phyloP scores from a whole-genome alignment of 139 green algal species.

The Eudorina sp. region DNA sequence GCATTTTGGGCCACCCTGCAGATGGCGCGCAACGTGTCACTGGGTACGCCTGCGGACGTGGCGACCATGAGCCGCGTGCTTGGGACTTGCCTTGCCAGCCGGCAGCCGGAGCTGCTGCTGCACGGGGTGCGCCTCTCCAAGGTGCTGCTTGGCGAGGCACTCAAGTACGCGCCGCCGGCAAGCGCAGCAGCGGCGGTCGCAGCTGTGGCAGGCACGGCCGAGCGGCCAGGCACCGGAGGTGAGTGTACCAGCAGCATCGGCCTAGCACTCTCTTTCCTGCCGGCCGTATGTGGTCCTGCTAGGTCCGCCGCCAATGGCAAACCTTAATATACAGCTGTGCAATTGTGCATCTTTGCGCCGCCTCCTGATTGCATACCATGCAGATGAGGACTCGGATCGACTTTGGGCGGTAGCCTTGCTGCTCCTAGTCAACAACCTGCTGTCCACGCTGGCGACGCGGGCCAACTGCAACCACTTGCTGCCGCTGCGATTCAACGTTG shows the following conservation, averaged over 20 bases:
- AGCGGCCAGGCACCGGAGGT: slow-evolving; percentile 33
- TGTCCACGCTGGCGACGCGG: neutral
- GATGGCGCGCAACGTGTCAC: slow-evolving; percentile 20
- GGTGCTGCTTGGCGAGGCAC: neutral
- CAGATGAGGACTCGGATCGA: slow-evolving; percentile 35
- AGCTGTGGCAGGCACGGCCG: no score
- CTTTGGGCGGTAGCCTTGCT: slow-evolving; percentile 29
- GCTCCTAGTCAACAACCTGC: slow-evolving; percentile 34
- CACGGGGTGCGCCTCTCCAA: slow-evolving; percentile 33
- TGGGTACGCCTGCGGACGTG: slow-evolving; percentile 34
- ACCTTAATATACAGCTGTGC: no score
- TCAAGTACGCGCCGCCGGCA: neutral
- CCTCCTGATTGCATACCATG: no score
- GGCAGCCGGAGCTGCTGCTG: slow-evolving; percentile 41
- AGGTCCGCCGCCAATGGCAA: no score
- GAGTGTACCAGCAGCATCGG: no score
- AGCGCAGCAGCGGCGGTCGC: neutral
- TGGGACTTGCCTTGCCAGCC: neutral
- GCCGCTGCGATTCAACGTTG: slow-evolving; percentile 11
- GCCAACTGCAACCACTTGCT: slow-evolving; percentile 24
- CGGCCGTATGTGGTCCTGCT: no score
- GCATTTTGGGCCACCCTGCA: no score
- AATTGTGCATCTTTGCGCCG: no score
- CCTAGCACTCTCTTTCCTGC: neutral
- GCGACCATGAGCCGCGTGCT: slow-evolving; percentile 18